phyloP scores from a whole-genome alignment of 306 rosid species.

The Vachellia pachyceras region DNA sequence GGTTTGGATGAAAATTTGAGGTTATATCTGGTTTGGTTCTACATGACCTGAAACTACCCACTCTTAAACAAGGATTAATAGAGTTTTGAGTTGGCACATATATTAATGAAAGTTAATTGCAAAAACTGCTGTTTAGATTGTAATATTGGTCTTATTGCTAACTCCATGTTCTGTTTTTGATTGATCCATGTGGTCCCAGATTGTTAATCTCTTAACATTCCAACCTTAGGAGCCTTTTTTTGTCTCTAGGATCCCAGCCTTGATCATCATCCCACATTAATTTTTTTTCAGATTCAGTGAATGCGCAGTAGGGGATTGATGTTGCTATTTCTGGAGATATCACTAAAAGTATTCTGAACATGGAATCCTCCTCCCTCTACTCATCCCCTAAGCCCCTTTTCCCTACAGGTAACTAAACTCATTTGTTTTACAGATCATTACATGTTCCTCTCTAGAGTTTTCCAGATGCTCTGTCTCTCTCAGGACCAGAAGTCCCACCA shows the following conservation, averaged over 20 bases:
- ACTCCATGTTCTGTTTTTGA: not conserved
- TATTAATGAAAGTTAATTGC: slow-evolving; percentile 7
- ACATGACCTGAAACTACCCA: slow-evolving; percentile 1
- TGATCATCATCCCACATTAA: slow-evolving; percentile 3
- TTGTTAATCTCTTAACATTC: not conserved
- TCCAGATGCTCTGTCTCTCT: slow-evolving; percentile 40
- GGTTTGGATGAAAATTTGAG: not conserved
- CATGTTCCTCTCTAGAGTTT: slow-evolving; percentile 23
- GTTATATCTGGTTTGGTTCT: not conserved
- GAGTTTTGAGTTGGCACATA: not conserved
- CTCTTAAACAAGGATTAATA: slow-evolving; percentile 12
- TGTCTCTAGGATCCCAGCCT: not conserved
- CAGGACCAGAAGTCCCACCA: slow-evolving; percentile 99
- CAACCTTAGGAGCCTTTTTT: not conserved
- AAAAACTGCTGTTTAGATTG: slow-evolving; percentile 12
- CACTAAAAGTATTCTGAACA: slow-evolving; percentile 21
- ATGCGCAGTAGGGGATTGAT: not conserved
- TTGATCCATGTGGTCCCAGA: slow-evolving; percentile 9
- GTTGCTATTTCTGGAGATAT: slow-evolving; percentile 11
- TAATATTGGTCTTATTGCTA: slow-evolving; percentile 7
- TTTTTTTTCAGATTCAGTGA: not conserved
- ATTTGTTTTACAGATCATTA: slow-evolving; percentile 19
- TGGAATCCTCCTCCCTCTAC: slow-evolving; percentile 28
- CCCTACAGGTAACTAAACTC: slow-evolving; percentile 10
- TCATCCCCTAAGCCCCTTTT: not conserved